These are phyloP conservation scores for Anthoceros angustus DNA, from an alignment of 225 moss, liverwort and hornwort species.

Conservation along the genomic window DNA sequence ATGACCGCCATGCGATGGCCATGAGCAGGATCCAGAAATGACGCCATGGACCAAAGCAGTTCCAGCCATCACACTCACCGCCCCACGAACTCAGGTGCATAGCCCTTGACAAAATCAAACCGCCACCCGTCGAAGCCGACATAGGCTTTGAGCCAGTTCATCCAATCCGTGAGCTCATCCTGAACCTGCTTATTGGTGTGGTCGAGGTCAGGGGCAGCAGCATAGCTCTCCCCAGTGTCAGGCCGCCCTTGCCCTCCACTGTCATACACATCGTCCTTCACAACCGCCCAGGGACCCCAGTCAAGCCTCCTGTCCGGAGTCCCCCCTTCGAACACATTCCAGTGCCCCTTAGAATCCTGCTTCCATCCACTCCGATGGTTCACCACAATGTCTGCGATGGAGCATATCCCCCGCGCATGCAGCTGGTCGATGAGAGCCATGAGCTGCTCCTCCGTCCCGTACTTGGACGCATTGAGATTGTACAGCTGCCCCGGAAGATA, in stretches of 20 bases:
- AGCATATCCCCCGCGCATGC: neutral
- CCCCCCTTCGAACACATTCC: neutral
- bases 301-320: conserved; percentile 23
- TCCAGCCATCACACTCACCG: conserved; percentile 18
- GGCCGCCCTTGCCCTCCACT: conserved; percentile 69
- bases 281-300: conserved; percentile 80
- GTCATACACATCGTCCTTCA: conserved; percentile 48
- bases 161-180: conserved; percentile 73
- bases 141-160: conserved; percentile 69
- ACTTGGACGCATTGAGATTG: neutral
- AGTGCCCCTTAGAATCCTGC: neutral
- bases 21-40: no score
- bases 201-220: conserved; percentile 62
- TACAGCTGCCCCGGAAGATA: neutral
- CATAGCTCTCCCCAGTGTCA: conserved; percentile 66
- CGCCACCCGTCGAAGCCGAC: conserved; percentile 77
- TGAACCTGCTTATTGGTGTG: conserved; percentile 68
- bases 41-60: no score
- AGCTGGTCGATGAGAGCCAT: neutral
- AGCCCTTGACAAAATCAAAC: conserved; percentile 77
- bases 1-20: neutral
- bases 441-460: neutral
- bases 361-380: neutral
- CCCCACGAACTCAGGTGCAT: conserved; percentile 33
- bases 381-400: neutral